Conservation (phyloP, 305 asterid genomes). For the Fraxinus greggii region DNA sequence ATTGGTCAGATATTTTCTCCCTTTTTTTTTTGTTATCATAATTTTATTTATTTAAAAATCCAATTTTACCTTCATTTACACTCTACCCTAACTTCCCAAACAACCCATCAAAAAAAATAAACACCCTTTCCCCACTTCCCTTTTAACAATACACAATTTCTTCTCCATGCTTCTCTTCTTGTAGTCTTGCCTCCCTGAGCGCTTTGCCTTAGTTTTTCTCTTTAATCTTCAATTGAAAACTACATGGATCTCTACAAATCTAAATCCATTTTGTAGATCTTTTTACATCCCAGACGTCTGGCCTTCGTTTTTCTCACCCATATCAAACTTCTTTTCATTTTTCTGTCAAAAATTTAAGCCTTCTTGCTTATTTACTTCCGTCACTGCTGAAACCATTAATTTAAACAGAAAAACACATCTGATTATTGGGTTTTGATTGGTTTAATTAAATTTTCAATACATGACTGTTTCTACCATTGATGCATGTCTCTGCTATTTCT, state of each 20-base stretch:
- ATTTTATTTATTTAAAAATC: not conserved
- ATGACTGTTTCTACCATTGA: conserved; percentile 34
- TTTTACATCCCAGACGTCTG: conserved; percentile 4
- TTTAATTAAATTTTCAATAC: conserved; percentile 18
- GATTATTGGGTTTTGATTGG: conserved; percentile 17
- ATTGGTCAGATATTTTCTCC: not conserved
- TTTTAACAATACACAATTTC: not conserved
- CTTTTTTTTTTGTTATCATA: too few relatives aligned
- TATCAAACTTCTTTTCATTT: conserved; percentile 18
- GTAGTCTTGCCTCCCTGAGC: conserved; percentile 34
- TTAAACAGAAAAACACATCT: conserved; percentile 17
- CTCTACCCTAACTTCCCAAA: conserved; percentile 50
- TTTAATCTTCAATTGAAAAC: conserved; percentile 13
- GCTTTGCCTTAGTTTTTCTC: conserved; percentile 22
- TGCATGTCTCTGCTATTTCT: conserved; percentile 31
- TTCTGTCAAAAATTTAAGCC: not conserved
- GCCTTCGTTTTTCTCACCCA: conserved; percentile 12
- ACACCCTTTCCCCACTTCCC: conserved; percentile 22
- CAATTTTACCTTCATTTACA: conserved; percentile 30
- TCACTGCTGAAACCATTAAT: conserved; percentile 12
- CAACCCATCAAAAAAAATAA: conserved; percentile 36
- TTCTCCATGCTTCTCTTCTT: conserved; percentile 8
- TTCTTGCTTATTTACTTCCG: not conserved
- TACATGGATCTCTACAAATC: conserved; percentile 18
- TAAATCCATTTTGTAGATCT: conserved; percentile 21